Evolutionary conservation across 2,329 filamentous ascomycete species (phyloP).

Genomic region (Apiospora aurea): DNA sequence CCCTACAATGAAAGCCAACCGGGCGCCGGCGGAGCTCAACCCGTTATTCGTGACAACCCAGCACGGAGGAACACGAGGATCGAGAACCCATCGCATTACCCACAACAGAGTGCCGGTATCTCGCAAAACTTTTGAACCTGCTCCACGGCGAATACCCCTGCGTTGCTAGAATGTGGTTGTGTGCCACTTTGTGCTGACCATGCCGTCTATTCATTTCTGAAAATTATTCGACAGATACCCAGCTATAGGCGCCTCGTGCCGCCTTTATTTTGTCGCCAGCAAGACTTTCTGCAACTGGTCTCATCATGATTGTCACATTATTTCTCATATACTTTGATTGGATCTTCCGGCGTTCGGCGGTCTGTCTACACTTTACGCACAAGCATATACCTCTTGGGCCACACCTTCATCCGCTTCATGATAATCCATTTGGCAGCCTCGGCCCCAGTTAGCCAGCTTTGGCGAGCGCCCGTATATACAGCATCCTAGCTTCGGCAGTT

Average conservation of each 20-base stretch:
- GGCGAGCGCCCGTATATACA: conserved; percentile 13
- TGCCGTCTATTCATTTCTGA: conserved; percentile 3
- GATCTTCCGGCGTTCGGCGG: conserved; percentile 1
- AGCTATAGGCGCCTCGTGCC: conserved; percentile 8
- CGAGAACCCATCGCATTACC: conserved; percentile 87
- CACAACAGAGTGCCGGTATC: conserved; percentile 92
- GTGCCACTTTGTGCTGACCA: background rate
- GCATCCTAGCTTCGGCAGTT: conserved; percentile 14
- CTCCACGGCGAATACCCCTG: conserved; percentile 27
- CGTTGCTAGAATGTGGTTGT: background rate
- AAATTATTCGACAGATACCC: conserved; percentile 23
- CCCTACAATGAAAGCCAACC: conserved; percentile 58
- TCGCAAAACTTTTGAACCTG: conserved; percentile 86
- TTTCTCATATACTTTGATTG: background rate
- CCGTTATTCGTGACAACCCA: conserved; percentile 91
- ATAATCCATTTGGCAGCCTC: conserved; percentile 21
- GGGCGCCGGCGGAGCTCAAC: conserved; percentile 61
- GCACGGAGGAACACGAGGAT: conserved; percentile 94
- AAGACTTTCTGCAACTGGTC: conserved; percentile 5
- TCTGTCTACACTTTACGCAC: conserved; percentile 7
- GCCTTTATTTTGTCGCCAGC: conserved; percentile 15
- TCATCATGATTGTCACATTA: background rate
- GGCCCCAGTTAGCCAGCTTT: conserved; percentile 6
- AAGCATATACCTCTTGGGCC: conserved; percentile 10
- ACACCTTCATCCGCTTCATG: conserved; percentile 3